Conservation (phyloP, 495 filamentous ascomycete genomes). For the Penicillium samsonianum region DNA sequence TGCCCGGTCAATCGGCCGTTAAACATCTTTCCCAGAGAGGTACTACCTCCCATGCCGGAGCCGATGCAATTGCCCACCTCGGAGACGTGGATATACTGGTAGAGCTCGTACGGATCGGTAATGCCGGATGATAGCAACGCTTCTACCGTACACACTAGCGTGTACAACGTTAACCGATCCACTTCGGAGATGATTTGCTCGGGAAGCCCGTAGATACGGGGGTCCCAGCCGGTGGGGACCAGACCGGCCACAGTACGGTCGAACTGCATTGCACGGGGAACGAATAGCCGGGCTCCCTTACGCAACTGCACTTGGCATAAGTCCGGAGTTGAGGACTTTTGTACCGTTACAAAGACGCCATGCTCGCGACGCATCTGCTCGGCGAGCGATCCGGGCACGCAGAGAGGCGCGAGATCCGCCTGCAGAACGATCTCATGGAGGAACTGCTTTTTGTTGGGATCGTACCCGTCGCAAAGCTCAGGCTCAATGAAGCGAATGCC, state of each 20-base stretch:
- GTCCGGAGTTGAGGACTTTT: conserved; percentile 86
- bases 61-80: conserved; percentile 98
- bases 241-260: conserved; percentile 96
- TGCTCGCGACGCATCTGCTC: conserved; percentile 96
- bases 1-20: conserved; percentile 94
- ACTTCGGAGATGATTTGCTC: conserved; percentile 97
- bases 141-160: conserved; percentile 89
- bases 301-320: conserved; percentile 89
- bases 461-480: conserved; percentile 94
- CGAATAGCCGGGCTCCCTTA: conserved; percentile 89
- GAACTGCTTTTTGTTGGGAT: conserved; percentile 96
- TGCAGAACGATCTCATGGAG: conserved; percentile 95
- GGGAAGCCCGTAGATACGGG: conserved; percentile 88
- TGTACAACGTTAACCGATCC: conserved; percentile 90
- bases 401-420: conserved; percentile 94
- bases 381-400: conserved; percentile 92
- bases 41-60: conserved; percentile 92
- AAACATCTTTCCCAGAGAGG: conserved; percentile 93
- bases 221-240: conserved; percentile 95
- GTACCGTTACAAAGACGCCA: conserved; percentile 95
- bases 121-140: conserved; percentile 88
- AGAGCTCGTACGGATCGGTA: conserved; percentile 98
- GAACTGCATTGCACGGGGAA: conserved; percentile 93
- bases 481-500: conserved; percentile 97
- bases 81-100: conserved; percentile 97